Percentiles rank a stretch among this genome's conserved stretches.
phyloP scores from a whole-genome alignment of 164 flowering plant genomes.

The Dillenia suffruticosa region DNA sequence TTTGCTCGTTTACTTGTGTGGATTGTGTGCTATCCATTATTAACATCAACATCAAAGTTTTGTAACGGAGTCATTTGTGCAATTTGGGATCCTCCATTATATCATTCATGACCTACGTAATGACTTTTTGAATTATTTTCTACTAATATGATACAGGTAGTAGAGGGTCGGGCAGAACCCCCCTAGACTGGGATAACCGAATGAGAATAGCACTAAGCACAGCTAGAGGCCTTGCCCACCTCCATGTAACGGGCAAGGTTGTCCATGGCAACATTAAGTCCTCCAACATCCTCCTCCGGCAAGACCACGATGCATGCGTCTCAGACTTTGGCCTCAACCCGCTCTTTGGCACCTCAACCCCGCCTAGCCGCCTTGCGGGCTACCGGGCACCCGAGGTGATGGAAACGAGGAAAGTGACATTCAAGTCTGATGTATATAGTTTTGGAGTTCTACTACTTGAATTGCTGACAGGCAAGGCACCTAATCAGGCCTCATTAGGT shows the following conservation, averaged over 20 bases:
- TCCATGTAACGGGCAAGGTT: constrained; percentile 59
- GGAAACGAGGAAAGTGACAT: constrained; percentile 75
- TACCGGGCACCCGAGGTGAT: constrained; percentile 93
- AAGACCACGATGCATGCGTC: constrained; percentile 52
- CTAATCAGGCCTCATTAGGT: constrained; percentile 84
- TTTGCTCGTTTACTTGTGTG: too few species aligned
- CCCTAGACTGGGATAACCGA: constrained; percentile 88
- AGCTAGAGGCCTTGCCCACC: constrained; percentile 73
- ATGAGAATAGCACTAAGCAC: constrained; percentile 74
- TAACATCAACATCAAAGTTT: too few species aligned
- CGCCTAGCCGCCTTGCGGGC: constrained; percentile 74
- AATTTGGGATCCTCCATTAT: too few species aligned
- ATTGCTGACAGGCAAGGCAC: constrained; percentile 87
- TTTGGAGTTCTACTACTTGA: constrained; percentile 83
- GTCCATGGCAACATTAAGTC: constrained; percentile 94
- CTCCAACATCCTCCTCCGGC: constrained; percentile 77
- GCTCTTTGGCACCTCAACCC: constrained; percentile 47
- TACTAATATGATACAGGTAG: constrained; percentile 48
- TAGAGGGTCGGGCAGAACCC: constrained; percentile 90
- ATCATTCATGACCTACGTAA: not conserved
- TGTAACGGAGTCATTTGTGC: too few species aligned
- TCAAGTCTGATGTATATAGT: constrained; percentile 91
- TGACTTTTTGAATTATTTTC: not conserved
- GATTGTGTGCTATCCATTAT: too few species aligned
- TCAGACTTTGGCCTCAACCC: constrained; percentile 84